A percentile compares a stretch with the other conserved stretches of the same genome.
Evolutionary conservation across 2,329 filamentous ascomycete species (phyloP).

Genomic region (Aspergillus neotritici): DNA sequence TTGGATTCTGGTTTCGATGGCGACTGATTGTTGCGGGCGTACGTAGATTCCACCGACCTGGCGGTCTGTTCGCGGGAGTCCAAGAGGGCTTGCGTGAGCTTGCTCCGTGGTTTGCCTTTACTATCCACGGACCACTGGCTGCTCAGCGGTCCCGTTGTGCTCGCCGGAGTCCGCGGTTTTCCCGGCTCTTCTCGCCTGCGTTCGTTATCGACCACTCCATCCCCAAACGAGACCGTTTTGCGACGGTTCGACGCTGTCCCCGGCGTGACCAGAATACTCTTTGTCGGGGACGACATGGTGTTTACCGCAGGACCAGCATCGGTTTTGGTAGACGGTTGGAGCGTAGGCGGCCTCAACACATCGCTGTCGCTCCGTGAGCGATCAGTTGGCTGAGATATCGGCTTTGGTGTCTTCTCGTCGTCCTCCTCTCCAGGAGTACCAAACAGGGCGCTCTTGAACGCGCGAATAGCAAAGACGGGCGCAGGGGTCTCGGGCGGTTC

Average conservation of each 20-base stretch:
- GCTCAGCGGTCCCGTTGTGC: constrained; percentile 44
- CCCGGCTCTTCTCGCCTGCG: constrained; percentile 43
- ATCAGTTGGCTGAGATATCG: constrained; percentile 11
- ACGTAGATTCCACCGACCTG: constrained; percentile 18
- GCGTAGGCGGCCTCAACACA: constrained; percentile 14
- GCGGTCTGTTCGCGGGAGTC: constrained; percentile 35
- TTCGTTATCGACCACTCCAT: constrained; percentile 53
- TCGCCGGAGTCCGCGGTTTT: constrained; percentile 43
- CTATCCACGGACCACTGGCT: constrained; percentile 36
- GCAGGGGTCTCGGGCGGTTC: constrained; percentile 61
- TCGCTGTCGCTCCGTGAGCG: constrained; percentile 20
- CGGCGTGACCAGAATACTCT: constrained; percentile 61
- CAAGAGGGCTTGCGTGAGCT: constrained; percentile 36
- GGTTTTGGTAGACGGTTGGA: constrained; percentile 15
- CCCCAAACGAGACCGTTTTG: constrained; percentile 58
- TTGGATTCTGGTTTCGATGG: constrained; percentile 11
- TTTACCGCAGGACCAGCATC: constrained; percentile 24
- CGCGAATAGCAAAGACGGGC: constrained; percentile 61
- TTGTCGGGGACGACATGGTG: constrained; percentile 47
- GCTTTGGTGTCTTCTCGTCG: constrained; percentile 22
- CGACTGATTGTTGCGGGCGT: constrained; percentile 8
- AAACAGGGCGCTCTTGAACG: constrained; percentile 61
- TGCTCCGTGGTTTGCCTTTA: constrained; percentile 34
- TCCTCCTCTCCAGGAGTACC: constrained; percentile 55
- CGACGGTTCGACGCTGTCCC: constrained; percentile 52